These are phyloP conservation scores for Umbelopsis ramanniana DNA, from an alignment of 192 early-diverging fungal species.

Conservation along the genomic window DNA sequence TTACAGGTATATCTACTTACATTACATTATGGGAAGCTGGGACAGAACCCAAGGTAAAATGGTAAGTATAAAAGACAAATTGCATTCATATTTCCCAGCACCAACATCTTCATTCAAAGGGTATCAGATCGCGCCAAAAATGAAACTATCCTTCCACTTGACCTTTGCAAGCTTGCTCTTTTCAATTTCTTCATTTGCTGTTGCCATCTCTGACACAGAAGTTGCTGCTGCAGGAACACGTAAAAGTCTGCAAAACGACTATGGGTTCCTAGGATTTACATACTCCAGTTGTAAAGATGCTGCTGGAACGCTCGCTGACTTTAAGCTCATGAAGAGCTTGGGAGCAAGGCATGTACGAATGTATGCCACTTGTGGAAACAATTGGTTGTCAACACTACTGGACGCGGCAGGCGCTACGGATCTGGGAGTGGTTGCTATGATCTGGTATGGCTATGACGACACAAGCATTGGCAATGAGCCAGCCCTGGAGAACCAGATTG, in stretches of 20 bases:
- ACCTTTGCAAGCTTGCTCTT: neutral
- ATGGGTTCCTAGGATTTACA: constrained; percentile 7
- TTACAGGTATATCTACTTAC: neutral
- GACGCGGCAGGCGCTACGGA: constrained; percentile 9
- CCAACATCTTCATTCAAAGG: too few species aligned
- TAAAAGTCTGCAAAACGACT: constrained; percentile 1
- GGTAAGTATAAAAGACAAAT: too few species aligned
- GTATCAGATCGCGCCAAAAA: neutral
- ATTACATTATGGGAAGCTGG: neutral
- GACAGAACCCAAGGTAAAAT: too few species aligned
- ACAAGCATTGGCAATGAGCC: constrained; percentile 11
- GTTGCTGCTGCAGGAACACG: neutral
- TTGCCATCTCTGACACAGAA: neutral
- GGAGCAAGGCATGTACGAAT: constrained; percentile 12
- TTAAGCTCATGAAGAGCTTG: neutral
- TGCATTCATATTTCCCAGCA: too few species aligned
- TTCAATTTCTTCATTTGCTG: neutral
- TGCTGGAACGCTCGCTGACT: constrained; percentile 4
- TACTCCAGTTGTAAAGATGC: constrained; percentile 7
- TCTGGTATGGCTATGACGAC: constrained; percentile 14
- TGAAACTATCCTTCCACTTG: neutral
- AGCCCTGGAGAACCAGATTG: constrained; percentile 4
- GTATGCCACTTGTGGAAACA: constrained; percentile 17
- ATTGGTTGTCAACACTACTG: neutral
- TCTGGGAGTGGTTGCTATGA: constrained; percentile 1